phyloP scores from a whole-genome alignment of 768 basidiomycete species.

The Trametes coccinea region DNA sequence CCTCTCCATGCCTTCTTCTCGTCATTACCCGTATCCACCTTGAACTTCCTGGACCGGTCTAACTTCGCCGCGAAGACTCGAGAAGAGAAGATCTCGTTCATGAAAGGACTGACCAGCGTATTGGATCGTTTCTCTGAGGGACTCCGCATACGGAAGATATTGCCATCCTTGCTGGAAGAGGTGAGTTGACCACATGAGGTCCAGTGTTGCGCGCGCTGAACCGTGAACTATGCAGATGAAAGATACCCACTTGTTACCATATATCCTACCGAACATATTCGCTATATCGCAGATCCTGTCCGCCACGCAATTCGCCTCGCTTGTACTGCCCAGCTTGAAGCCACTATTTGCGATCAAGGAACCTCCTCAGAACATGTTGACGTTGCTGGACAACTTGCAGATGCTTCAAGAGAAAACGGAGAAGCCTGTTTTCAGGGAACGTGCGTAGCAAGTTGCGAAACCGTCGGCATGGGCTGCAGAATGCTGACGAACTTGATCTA shows the following conservation, averaged over 20 bases:
- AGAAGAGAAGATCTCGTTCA: conserved; percentile 96
- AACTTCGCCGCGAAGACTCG: conserved; percentile 92
- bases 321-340: conserved; percentile 84
- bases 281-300: conserved; percentile 78
- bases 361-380: conserved; percentile 96
- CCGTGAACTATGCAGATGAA: conserved; percentile 64
- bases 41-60: conserved; percentile 94
- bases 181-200: conserved; percentile 40
- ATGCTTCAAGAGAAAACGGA: conserved; percentile 90
- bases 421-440: conserved; percentile 82
- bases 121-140: conserved; percentile 87
- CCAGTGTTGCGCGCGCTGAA: too few species aligned
- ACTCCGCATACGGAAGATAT: conserved; percentile 80
- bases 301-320: conserved; percentile 74
- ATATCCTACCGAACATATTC: conserved; percentile 95
- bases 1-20: conserved; percentile 92
- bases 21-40: conserved; percentile 90
- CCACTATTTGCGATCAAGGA: conserved; percentile 91
- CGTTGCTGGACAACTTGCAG: conserved; percentile 83
- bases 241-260: conserved; percentile 89
- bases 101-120: conserved; percentile 84
- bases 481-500: conserved; percentile 32
- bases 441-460: conserved; percentile 46
- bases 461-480: background rate
- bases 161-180: conserved; percentile 93